Percentiles rank a stretch among this genome's conserved stretches.
These are phyloP conservation scores for Cutaneotrichosporon cutaneum DNA, from an alignment of 1,284 basidiomycete genomes.

Conservation along the genomic window DNA sequence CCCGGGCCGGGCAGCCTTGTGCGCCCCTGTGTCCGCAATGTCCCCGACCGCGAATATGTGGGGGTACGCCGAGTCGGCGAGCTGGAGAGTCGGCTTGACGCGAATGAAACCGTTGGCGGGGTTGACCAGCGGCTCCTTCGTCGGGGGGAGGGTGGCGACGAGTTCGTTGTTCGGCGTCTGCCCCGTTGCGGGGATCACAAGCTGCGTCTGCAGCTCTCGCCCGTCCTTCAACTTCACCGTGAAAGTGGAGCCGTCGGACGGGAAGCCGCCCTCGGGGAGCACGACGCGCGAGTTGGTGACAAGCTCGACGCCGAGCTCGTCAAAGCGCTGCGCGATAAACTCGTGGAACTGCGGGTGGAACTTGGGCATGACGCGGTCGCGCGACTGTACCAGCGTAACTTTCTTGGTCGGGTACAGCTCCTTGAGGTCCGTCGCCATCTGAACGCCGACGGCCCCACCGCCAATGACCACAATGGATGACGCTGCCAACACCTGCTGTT, in stretches of 20 bases:
- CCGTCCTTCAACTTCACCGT: slow-evolving; percentile 46
- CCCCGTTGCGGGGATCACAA: slow-evolving; percentile 49
- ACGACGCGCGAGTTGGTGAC: slow-evolving; percentile 35
- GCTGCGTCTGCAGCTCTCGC: slow-evolving; percentile 32
- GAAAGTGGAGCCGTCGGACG: slow-evolving; percentile 35
- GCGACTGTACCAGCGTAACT: slow-evolving; percentile 69
- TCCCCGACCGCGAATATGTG: slow-evolving; percentile 69
- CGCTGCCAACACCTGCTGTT: slow-evolving; percentile 29
- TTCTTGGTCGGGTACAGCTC: slow-evolving; percentile 61
- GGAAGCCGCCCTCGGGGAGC: slow-evolving; percentile 51
- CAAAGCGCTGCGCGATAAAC: slow-evolving; percentile 41
- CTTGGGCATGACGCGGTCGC: slow-evolving; percentile 60
- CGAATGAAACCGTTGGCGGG: slow-evolving; percentile 42
- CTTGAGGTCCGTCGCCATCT: slow-evolving; percentile 69
- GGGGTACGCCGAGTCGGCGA: slow-evolving; percentile 53
- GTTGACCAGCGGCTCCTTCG: slow-evolving; percentile 27
- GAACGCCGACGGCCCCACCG: slow-evolving; percentile 54
- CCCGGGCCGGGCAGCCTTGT: slow-evolving; percentile 58
- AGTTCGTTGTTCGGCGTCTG: slow-evolving; percentile 53
- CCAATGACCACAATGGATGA: slow-evolving; percentile 45
- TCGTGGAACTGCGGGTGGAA: slow-evolving; percentile 63
- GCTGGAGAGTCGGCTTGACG: slow-evolving; percentile 52
- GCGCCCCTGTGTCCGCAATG: slow-evolving; percentile 66
- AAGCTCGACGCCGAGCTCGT: slow-evolving; percentile 51
- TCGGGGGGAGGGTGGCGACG: slow-evolving; percentile 29